Conservation (phyloP, 345 rosid species). For the Corchorus olitorius region DNA sequence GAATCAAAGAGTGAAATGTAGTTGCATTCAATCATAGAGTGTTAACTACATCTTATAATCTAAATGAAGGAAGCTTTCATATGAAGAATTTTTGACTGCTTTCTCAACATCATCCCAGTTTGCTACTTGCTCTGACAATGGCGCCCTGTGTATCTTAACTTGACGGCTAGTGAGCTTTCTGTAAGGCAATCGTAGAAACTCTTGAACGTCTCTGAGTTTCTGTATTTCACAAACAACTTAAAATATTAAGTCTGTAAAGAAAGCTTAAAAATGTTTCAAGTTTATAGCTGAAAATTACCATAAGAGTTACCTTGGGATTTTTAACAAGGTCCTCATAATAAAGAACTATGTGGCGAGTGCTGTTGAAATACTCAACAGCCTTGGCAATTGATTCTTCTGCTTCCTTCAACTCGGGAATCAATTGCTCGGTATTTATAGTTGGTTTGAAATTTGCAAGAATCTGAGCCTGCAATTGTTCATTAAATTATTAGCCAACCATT, state of each 20-base stretch:
- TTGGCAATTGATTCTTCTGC: slow-evolving; percentile 30
- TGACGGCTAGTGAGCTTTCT: slow-evolving; percentile 39
- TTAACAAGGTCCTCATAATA: slow-evolving; percentile 42
- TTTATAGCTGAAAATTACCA: neutral
- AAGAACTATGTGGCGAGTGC: slow-evolving; percentile 40
- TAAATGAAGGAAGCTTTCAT: neutral
- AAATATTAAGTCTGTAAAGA: neutral
- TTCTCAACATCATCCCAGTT: slow-evolving; percentile 33
- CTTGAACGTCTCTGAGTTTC: slow-evolving; percentile 39
- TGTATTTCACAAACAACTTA: slow-evolving; percentile 7
- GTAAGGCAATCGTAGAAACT: slow-evolving; percentile 36
- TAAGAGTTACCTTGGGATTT: slow-evolving; percentile 24
- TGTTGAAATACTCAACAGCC: slow-evolving; percentile 39
- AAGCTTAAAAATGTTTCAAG: neutral
- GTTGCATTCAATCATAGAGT: neutral
- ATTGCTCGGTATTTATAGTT: slow-evolving; percentile 27
- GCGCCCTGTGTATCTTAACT: slow-evolving; percentile 38
- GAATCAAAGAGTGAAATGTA: neutral
- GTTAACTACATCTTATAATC: slow-evolving; percentile 6
- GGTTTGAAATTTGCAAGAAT: slow-evolving; percentile 47
- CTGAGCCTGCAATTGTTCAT: slow-evolving; percentile 35
- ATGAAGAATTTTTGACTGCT: slow-evolving; percentile 25
- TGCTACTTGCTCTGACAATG: slow-evolving; percentile 29
- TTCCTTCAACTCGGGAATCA: slow-evolving; percentile 37
- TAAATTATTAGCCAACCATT: neutral